Evolutionary conservation across 345 rosid genomes (phyloP), one percentile per base, ranked within the genome.

Genomic region (Lagerstroemia speciosa): DNA sequence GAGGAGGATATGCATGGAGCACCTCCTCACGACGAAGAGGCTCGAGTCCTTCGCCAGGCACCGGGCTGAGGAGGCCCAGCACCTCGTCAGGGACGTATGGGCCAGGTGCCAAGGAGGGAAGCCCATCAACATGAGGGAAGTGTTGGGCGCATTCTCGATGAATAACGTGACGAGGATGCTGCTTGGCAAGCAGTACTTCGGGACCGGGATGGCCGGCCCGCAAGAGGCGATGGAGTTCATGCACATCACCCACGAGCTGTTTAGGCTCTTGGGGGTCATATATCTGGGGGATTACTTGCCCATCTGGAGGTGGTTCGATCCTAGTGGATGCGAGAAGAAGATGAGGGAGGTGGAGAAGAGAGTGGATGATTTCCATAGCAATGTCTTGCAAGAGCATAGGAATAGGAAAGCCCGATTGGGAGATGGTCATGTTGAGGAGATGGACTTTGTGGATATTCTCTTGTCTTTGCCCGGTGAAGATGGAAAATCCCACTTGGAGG

Each of bases 221-320:
- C 73, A 72, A 52, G 93, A 90, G 74, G 94, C 98, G 31, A 74
- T 65, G 83, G 97, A 93, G 81, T 91, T 93, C 78, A 84, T 93
- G 94, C 88, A 89, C 69, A 76, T 85, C 36, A 91, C 97, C 7
- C 97, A 89, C 26, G 87, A 87, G 43, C 43, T 87, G 74, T 91
- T 87, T 66, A 43, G 90, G 88, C 74, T 91, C 2, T 66, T 91
- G 71, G 97, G 98, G 41, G 78, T 86, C 29, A 87, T 93, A 17
- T 93, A 93, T 73, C 79, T 89, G 52, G 98, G 97, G 11, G 98
- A 93, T 72, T 93, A 91, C 76, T 78, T 89, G 67, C 97, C 96
- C 8, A 74, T 90, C 67, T 93, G 96, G 98, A 86, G 97, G 71
- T 89, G 94, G 97, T 64, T 90, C 22, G 98, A 93, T 65, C 98